These are phyloP conservation scores for Termitomyces eurrhizus DNA, from an alignment of 768 basidiomycete genomes.

Conservation along the genomic window DNA sequence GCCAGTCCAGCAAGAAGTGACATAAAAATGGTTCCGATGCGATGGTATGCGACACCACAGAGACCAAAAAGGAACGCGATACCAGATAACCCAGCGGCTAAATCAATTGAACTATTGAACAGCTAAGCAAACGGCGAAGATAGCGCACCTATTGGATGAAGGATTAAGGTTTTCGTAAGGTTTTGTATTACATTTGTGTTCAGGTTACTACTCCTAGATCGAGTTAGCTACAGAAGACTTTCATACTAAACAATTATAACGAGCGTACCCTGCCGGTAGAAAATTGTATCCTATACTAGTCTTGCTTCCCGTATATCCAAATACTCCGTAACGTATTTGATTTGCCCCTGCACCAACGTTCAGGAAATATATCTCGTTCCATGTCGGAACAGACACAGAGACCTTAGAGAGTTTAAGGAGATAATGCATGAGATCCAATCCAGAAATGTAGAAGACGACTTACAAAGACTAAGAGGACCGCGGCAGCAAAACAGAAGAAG, in stretches of 20 bases:
- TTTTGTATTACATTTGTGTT: conserved; percentile 57
- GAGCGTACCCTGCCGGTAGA: conserved; percentile 6
- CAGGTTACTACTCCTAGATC: conserved; percentile 25
- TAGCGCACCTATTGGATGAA: conserved; percentile 72
- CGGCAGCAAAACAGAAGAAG: conserved; percentile 68
- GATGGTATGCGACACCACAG: conserved; percentile 60
- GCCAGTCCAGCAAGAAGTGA: conserved; percentile 63
- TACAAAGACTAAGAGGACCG: conserved; percentile 66
- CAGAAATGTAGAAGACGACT: conserved; percentile 21
- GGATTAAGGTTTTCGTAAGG: conserved; percentile 69
- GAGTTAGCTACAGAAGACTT: not conserved
- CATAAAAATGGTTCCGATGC: conserved; percentile 77
- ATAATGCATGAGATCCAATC: not conserved
- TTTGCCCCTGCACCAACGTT: conserved; percentile 37
- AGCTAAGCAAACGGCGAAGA: conserved; percentile 1
- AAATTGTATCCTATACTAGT: conserved; percentile 58
- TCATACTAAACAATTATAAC: not conserved
- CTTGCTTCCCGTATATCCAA: conserved; percentile 64
- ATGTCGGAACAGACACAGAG: conserved; percentile 71
- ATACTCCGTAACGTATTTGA: conserved; percentile 63
- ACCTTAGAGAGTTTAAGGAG: conserved; percentile 34
- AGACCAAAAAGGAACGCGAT: conserved; percentile 66
- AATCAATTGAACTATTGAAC: not conserved
- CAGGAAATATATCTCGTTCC: conserved; percentile 69
- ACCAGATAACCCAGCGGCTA: conserved; percentile 63